Base-by-base conservation (phyloP, 352 stramenopile genomes). In the Phytophthora hybrid region DNA sequence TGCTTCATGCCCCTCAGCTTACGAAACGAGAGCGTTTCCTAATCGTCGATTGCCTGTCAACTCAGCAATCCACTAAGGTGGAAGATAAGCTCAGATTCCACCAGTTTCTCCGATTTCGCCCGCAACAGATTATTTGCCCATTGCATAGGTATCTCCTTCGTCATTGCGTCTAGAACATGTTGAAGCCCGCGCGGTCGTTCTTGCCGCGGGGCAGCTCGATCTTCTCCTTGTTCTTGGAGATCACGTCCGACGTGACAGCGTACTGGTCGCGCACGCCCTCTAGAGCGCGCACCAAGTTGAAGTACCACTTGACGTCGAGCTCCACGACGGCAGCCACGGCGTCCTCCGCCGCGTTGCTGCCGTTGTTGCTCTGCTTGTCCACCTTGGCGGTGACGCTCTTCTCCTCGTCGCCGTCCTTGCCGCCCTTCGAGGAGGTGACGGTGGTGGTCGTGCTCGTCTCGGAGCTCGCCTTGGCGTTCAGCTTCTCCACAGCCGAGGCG, bases 241-340 rank as follows among this genome's bases (percentile, higher is more conserved):
- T 81, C 34, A 90, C 67, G 74, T 96, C 88, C 54, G 77, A 79
- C 32, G 84, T 87, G 58, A 93, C 73, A 3, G 83, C 84, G 78
- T 96, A 96, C 60, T 92, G 81, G 71, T 95, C 88, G 47, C 87
- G 86, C 71, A 96, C 78, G 47, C 71, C 84, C 62, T 95, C 88
- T 7, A 96, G 81, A 14, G 79, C 76, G 51, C 84, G 83, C 61
- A 79, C 78, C 18, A 95, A 71, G 76, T 94, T 93, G 46, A 90
- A 92, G 65, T 87, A 92, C 89, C 89, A 96, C 80, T 96, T 95
- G 66, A 96, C 65, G 59, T 96, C 89, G 18, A 96, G 60, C 39
- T 89, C 87, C 18, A 93, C 83, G 57, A 94, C 76, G 39, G 91
- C 76, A 19, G 87, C 82, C n/a, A 90, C 23, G 58, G 83, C 85